A percentile compares a stretch with the other conserved stretches of the same genome.
phyloP scores from a whole-genome alignment of 306 rosid genomes.

The Trichosanthes truncata region DNA sequence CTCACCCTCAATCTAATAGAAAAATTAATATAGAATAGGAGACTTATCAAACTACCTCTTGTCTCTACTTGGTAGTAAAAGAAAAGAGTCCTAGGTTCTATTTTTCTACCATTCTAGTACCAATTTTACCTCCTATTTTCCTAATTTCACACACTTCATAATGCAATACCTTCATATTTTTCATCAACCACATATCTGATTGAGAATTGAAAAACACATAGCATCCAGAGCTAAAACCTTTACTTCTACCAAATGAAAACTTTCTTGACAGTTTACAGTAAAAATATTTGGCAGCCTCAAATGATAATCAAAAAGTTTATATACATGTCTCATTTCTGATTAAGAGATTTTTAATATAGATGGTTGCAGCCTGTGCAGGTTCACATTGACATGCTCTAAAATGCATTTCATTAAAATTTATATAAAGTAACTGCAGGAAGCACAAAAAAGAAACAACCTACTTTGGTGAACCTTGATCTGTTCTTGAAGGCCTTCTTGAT shows the following conservation, averaged over 20 bases:
- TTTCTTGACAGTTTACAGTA: not conserved
- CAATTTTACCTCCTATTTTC: not conserved
- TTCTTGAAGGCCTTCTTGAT: not conserved
- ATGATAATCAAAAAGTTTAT: not conserved
- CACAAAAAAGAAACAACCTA: not conserved
- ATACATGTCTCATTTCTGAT: conserved; percentile 1
- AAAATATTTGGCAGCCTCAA: not conserved
- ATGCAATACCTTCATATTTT: not conserved
- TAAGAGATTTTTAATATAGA: not conserved
- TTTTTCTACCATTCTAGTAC: not conserved
- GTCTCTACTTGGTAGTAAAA: too few relatives aligned
- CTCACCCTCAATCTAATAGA: too few relatives aligned
- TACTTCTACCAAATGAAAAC: not conserved
- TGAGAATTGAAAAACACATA: not conserved
- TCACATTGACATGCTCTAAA: conserved; percentile 1
- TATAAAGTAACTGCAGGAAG: not conserved
- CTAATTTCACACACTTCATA: not conserved
- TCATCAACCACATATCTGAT: not conserved
- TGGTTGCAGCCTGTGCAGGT: not conserved
- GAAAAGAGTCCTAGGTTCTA: not conserved
- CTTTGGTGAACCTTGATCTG: not conserved
- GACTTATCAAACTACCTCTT: too few relatives aligned
- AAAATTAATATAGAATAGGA: too few relatives aligned
- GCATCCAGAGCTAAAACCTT: not conserved
- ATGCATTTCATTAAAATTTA: not conserved